Evolutionary conservation across 345 rosid genomes (phyloP).

Genomic region (Citrus australasica): DNA sequence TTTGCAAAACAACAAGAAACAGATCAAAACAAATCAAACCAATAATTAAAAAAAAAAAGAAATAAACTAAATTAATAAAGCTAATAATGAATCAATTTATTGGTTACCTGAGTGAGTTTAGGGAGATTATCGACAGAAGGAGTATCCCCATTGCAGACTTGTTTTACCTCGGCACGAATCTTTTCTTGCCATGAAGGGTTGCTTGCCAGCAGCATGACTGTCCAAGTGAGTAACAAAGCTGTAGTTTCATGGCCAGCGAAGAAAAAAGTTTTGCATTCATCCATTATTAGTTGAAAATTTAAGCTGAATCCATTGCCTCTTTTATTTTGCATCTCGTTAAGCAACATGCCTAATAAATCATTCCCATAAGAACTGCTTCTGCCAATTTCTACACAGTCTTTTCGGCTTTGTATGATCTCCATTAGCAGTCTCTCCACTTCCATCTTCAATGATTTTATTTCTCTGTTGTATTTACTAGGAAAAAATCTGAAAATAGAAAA

Average conservation of each 20-base stretch:
- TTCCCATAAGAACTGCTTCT: constrained; percentile 76
- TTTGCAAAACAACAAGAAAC: neutral
- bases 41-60: neutral
- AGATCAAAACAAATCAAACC: neutral
- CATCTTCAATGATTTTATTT: constrained; percentile 69
- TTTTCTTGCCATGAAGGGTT: constrained; percentile 89
- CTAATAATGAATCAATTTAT: neutral
- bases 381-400: constrained; percentile 75
- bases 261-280: constrained; percentile 94
- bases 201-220: constrained; percentile 78
- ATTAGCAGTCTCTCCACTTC: constrained; percentile 76
- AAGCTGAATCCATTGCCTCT: constrained; percentile 33
- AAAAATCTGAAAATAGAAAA: constrained; percentile 48
- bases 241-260: constrained; percentile 98
- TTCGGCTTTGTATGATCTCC: constrained; percentile 82
- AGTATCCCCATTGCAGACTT: constrained; percentile 60
- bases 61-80: neutral
- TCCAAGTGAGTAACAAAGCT: constrained; percentile 87
- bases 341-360: constrained; percentile 73
- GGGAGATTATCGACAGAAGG: constrained; percentile 75
- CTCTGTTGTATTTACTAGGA: constrained; percentile 84
- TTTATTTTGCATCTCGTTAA: constrained; percentile 66
- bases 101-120: constrained; percentile 62
- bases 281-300: constrained; percentile 85
- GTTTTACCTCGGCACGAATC: constrained; percentile 54